Base-by-base conservation (phyloP, 2,329 filamentous ascomycete genomes). In the Microdochium nivale region DNA sequence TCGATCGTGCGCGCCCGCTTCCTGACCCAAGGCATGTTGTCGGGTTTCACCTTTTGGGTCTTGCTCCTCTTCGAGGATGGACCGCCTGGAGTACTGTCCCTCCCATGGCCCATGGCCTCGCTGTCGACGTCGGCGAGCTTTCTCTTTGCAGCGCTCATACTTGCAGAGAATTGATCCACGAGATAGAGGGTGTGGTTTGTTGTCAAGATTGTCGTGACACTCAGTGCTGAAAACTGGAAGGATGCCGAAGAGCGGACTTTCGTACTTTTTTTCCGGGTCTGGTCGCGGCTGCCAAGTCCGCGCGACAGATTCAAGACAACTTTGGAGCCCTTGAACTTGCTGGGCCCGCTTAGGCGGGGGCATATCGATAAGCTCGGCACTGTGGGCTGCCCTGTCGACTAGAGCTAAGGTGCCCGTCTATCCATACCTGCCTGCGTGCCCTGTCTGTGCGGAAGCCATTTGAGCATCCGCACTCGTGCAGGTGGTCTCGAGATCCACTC, bases 1-100 rank as follows among this genome's bases (percentile, higher is more conserved):
- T 82, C 79, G 51, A 91, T 80, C 50, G 84, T 83, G 51, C 88
- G 78, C 53, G 83, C 82, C 47, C 85, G 80, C 67, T 87, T 87
- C 70, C 87, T 90, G 49, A 87, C 75, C 61, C 79, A 79, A 63
- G 80, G 80, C 48, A 82, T 67, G 52, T 69, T 74, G 48, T 73
- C 72, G 30, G 74, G 69, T 55, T 70, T 76, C 11, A 69, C 66
- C 54, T 71, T 70, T 59, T 69, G 65, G 53, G 65, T 69, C 58
- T 70, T 76, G 51, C 52, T 51, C 25, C 59, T 62, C 51, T 59
- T 64, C 52, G 40, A 44, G 4, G 19, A 44, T 23, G 40, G 19
- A 11, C 40, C 40, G 23, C 58, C 55, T 51, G 51, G 54, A 25
- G 43, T 43, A 35, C 51, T 52, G 46, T 54, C 47, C 51, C 55